These are phyloP conservation scores for Daldinia eschscholtzii DNA, from an alignment of 2,329 filamentous ascomycete genomes.

Conservation along the genomic window DNA sequence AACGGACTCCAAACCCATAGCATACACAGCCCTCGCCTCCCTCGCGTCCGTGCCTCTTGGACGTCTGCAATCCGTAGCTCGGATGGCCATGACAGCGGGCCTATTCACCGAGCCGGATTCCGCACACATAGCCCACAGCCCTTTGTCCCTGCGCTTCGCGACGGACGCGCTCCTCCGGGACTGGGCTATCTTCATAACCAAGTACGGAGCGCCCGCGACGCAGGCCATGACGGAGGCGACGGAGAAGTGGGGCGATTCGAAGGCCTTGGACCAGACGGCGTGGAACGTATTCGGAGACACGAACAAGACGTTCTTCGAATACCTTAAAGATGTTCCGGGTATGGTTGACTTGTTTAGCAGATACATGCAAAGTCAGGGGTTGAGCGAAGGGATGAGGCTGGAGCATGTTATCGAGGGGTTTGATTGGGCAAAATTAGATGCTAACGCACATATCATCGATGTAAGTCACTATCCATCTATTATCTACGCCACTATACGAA, in stretches of 20 bases:
- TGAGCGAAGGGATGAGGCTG: slow-evolving; percentile 1
- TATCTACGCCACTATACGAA: neutral
- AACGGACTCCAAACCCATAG: neutral
- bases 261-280: neutral
- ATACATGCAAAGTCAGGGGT: slow-evolving; percentile 8
- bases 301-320: slow-evolving; percentile 1
- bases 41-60: neutral
- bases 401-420: slow-evolving; percentile 1
- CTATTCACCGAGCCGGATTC: slow-evolving; percentile 4
- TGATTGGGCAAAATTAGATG: slow-evolving; percentile 1
- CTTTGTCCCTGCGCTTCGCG: neutral
- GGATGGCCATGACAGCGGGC: slow-evolving; percentile 6
- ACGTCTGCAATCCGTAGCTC: neutral
- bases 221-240: slow-evolving; percentile 5
- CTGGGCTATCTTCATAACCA: slow-evolving; percentile 2
- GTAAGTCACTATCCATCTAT: neutral
- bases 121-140: neutral
- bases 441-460: neutral
- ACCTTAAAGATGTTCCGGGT: slow-evolving; percentile 1
- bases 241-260: slow-evolving; percentile 3
- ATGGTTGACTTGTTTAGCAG: slow-evolving; percentile 7
- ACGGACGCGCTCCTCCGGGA: slow-evolving; percentile 2
- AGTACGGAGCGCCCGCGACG: neutral
- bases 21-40: slow-evolving; percentile 1
- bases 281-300: slow-evolving; percentile 5